phyloP scores from a whole-genome alignment of 257 asterid species.

The Gentiana dahurica region DNA sequence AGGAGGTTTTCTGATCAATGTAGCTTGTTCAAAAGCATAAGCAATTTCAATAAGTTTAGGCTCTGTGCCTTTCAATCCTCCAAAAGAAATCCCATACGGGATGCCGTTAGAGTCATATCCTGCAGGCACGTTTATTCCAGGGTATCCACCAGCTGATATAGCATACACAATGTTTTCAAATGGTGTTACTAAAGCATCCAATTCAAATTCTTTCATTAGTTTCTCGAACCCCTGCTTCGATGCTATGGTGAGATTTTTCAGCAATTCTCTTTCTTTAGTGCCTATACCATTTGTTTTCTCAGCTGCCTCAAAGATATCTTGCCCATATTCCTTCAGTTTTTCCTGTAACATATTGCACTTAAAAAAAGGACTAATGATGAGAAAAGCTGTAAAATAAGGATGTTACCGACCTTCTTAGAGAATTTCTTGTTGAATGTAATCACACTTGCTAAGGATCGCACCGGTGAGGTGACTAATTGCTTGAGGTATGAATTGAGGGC shows the following conservation, averaged over 20 bases:
- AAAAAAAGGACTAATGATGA: not conserved
- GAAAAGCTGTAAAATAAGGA: not conserved
- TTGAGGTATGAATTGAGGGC: slow-evolving; percentile 29
- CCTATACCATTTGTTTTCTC: slow-evolving; percentile 33
- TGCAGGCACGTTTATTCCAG: slow-evolving; percentile 43
- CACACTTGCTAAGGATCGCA: slow-evolving; percentile 28
- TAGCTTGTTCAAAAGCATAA: slow-evolving; percentile 47
- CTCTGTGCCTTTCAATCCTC: slow-evolving; percentile 45
- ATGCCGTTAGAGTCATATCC: slow-evolving; percentile 23
- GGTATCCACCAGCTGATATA: slow-evolving; percentile 39
- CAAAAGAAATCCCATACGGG: slow-evolving; percentile 40
- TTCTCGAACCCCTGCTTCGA: slow-evolving; percentile 22
- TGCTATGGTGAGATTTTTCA: slow-evolving; percentile 7
- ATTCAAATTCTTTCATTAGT: slow-evolving; percentile 20
- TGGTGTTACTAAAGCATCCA: slow-evolving; percentile 32
- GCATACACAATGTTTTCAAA: slow-evolving; percentile 4
- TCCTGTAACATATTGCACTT: slow-evolving; percentile 17
- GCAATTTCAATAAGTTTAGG: slow-evolving; percentile 44
- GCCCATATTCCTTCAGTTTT: slow-evolving; percentile 24
- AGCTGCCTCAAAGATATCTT: slow-evolving; percentile 26
- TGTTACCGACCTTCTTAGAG: slow-evolving; percentile 17
- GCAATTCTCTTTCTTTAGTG: slow-evolving; percentile 18
- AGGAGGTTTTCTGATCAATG: slow-evolving; percentile 46
- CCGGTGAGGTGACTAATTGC: slow-evolving; percentile 26
- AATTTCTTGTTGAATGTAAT: slow-evolving; percentile 29